These are phyloP conservation scores for Coemansia sp. DNA, from an alignment of 192 early-diverging fungal species.

Conservation along the genomic window DNA sequence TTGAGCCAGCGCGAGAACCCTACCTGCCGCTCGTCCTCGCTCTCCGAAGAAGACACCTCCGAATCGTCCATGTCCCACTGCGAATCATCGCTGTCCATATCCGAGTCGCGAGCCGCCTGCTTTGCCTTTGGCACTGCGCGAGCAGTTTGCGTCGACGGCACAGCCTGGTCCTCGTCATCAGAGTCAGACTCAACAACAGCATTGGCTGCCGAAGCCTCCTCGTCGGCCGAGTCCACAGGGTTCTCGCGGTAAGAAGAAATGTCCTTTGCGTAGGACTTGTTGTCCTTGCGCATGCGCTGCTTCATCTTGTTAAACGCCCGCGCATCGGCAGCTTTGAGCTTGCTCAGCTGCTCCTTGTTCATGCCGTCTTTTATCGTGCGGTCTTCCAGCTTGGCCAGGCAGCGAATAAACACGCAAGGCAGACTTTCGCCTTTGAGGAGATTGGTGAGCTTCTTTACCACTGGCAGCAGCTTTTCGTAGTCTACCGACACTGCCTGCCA, in stretches of 20 bases:
- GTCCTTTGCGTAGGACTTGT: constrained; percentile 68
- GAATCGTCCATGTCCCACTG: constrained; percentile 21
- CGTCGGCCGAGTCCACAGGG: constrained; percentile 41
- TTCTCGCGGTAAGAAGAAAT: constrained; percentile 65
- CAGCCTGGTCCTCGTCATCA: constrained; percentile 25
- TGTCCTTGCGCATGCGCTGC: constrained; percentile 88
- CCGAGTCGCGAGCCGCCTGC: constrained; percentile 9
- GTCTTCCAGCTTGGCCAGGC: constrained; percentile 74
- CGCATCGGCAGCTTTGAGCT: constrained; percentile 77
- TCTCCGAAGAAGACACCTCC: constrained; percentile 27
- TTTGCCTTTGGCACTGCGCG: not conserved
- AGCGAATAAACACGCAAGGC: constrained; percentile 34
- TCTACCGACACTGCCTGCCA: constrained; percentile 67
- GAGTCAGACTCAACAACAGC: constrained; percentile 12
- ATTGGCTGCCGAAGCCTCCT: constrained; percentile 19
- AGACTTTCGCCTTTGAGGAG: constrained; percentile 24
- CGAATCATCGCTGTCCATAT: constrained; percentile 12
- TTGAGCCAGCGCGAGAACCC: constrained; percentile 51
- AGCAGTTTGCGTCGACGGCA: constrained; percentile 5
- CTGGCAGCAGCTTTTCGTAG: constrained; percentile 82
- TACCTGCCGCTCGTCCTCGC: constrained; percentile 18
- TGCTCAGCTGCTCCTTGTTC: constrained; percentile 73
- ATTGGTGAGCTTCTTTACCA: constrained; percentile 57
- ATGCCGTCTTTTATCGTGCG: constrained; percentile 57
- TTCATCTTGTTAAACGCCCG: constrained; percentile 89